These are phyloP conservation scores for Kodamaea hsintzibuensis DNA, from an alignment of 805 yeast genomes.

Conservation along the genomic window DNA sequence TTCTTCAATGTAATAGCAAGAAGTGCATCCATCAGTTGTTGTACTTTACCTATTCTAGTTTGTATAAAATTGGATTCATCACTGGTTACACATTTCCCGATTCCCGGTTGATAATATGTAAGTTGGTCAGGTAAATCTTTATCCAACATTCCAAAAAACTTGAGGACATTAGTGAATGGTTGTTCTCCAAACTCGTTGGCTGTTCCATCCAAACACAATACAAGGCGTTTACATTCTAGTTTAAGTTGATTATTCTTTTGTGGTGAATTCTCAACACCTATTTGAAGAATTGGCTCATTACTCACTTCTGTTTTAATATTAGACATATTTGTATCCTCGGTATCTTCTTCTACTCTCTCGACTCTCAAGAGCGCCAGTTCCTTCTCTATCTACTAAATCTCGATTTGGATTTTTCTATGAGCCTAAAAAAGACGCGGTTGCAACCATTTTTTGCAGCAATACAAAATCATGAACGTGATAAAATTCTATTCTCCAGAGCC, in stretches of 20 bases:
- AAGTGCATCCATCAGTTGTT: constrained; percentile 39
- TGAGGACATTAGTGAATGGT: constrained; percentile 56
- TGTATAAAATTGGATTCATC: constrained; percentile 36
- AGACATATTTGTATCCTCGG: too few species aligned
- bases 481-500: neutral
- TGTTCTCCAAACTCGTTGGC: constrained; percentile 56
- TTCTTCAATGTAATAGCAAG: constrained; percentile 55
- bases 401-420: neutral
- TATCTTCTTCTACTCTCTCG: neutral
- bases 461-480: neutral
- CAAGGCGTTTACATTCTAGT: constrained; percentile 46
- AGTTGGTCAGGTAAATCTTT: constrained; percentile 45
- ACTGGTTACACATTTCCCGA: constrained; percentile 38
- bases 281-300: too few species aligned
- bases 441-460: constrained; percentile 4
- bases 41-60: constrained; percentile 29
- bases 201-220: constrained; percentile 67
- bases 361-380: neutral
- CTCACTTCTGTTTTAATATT: too few species aligned
- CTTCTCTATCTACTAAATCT: neutral
- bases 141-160: constrained; percentile 52
- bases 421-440: neutral
- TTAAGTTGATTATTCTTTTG: too few species aligned
- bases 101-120: constrained; percentile 70
- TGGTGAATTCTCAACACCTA: too few species aligned